phyloP scores from a whole-genome alignment of 2,329 filamentous ascomycete genomes.

The Aureobasidium sp. region DNA sequence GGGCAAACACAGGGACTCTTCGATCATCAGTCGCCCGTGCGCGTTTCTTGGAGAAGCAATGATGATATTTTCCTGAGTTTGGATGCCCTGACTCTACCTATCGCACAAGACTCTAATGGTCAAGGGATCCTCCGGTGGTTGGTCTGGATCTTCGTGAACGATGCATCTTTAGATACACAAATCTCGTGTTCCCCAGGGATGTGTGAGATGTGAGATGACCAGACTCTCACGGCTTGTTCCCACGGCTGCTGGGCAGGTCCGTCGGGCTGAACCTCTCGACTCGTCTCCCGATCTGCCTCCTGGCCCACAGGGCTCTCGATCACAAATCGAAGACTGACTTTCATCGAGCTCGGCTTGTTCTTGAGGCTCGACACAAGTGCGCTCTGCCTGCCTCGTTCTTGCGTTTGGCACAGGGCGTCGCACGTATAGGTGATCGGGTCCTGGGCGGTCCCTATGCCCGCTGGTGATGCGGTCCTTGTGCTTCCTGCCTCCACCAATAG shows the following conservation, averaged over 20 bases:
- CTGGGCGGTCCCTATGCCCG: not conserved
- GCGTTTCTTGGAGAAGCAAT: too few species aligned
- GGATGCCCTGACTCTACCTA: too few species aligned
- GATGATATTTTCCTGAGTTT: too few species aligned
- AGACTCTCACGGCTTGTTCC: not conserved
- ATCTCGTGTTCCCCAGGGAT: conserved; percentile 9
- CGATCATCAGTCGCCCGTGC: too few species aligned
- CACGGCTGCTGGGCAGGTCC: not conserved
- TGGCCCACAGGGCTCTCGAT: not conserved
- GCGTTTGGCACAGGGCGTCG: not conserved
- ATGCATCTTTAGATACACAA: not conserved
- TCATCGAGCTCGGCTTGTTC: conserved; percentile 4
- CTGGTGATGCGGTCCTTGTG: conserved; percentile 2
- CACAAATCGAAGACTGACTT: conserved; percentile 3
- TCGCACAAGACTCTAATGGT: conserved; percentile 1
- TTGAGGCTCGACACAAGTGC: not conserved
- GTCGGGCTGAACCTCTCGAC: not conserved
- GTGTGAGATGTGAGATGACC: not conserved
- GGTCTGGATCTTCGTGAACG: conserved; percentile 3
- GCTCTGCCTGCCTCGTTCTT: not conserved
- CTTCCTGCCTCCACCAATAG: not conserved
- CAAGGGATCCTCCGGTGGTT: not conserved
- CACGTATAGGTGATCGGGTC: not conserved
- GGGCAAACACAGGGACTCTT: too few species aligned
- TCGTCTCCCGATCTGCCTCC: conserved; percentile 1